A percentile compares a stretch with the other conserved stretches of the same genome.
These are phyloP conservation scores for Melaleuca quinquenervia DNA, from an alignment of 345 rosid species.

Conservation along the genomic window DNA sequence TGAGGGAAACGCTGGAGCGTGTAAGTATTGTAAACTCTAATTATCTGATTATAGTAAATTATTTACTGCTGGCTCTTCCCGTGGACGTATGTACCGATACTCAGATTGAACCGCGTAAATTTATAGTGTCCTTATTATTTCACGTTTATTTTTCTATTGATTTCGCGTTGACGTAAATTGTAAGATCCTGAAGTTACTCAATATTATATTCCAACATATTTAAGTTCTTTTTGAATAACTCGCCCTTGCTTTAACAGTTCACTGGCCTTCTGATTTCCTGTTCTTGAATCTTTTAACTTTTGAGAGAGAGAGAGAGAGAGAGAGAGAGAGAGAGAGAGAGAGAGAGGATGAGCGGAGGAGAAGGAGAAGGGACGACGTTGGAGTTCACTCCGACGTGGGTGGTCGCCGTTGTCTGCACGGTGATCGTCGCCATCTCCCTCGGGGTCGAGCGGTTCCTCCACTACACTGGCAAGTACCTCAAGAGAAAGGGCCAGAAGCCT, in stretches of 20 bases:
- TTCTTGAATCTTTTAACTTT: not conserved
- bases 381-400: conserved; percentile 97
- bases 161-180: too few relatives aligned
- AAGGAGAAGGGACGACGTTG: conserved; percentile 43
- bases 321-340: not conserved
- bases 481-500: conserved; percentile 58
- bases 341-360: conserved; percentile 18
- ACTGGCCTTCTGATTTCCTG: not conserved
- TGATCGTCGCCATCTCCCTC: conserved; percentile 76
- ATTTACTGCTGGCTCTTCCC: too few relatives aligned
- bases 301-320: not conserved
- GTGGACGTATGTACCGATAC: too few relatives aligned
- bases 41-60: too few relatives aligned
- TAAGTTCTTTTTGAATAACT: too few relatives aligned
- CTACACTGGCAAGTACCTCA: conserved; percentile 48
- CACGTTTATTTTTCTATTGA: too few relatives aligned
- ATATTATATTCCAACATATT: too few relatives aligned
- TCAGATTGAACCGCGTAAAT: too few relatives aligned
- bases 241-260: not conserved
- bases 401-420: conserved; percentile 63
- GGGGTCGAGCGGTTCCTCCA: conserved; percentile 68
- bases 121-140: too few relatives aligned
- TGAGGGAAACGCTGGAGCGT: too few relatives aligned
- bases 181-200: too few relatives aligned
- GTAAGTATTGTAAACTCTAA: too few relatives aligned